Conservation (phyloP, 1,284 basidiomycete genomes). For the Spongispora temasekensis region DNA sequence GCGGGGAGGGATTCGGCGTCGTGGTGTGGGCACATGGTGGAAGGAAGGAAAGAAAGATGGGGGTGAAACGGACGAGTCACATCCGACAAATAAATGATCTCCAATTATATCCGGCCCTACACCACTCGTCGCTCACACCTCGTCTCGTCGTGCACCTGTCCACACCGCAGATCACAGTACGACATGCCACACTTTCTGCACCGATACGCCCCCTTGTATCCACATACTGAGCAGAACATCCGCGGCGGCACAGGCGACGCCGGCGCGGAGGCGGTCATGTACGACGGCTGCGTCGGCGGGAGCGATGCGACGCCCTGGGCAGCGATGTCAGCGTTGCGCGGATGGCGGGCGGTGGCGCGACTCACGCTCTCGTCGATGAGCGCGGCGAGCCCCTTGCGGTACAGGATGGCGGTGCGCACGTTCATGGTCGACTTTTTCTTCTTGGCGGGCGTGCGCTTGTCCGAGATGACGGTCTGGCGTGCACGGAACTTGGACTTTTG, state of each 20-base stretch:
- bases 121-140: conserved; percentile 59
- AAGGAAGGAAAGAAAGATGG: background rate
- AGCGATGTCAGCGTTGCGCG: conserved; percentile 1
- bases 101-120: conserved; percentile 23
- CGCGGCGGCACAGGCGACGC: conserved; percentile 52
- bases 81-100: background rate
- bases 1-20: conserved; percentile 11
- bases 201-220: conserved; percentile 66
- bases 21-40: conserved; percentile 24
- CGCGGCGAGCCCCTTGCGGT: conserved; percentile 72
- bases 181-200: conserved; percentile 60
- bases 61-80: conserved; percentile 6
- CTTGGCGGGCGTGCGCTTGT: conserved; percentile 58
- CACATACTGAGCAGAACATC: conserved; percentile 65
- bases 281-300: conserved; percentile 53
- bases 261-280: conserved; percentile 56
- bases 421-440: conserved; percentile 82
- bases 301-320: conserved; percentile 58
- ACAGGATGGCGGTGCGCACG: conserved; percentile 74
- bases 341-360: conserved; percentile 7
- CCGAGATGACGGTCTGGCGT: conserved; percentile 66
- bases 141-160: conserved; percentile 59
- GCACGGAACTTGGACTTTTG: conserved; percentile 59
- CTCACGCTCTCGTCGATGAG: conserved; percentile 79
- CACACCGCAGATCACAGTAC: conserved; percentile 60